Conservation (phyloP, 495 filamentous ascomycete species). For the Xylaria sp. region DNA sequence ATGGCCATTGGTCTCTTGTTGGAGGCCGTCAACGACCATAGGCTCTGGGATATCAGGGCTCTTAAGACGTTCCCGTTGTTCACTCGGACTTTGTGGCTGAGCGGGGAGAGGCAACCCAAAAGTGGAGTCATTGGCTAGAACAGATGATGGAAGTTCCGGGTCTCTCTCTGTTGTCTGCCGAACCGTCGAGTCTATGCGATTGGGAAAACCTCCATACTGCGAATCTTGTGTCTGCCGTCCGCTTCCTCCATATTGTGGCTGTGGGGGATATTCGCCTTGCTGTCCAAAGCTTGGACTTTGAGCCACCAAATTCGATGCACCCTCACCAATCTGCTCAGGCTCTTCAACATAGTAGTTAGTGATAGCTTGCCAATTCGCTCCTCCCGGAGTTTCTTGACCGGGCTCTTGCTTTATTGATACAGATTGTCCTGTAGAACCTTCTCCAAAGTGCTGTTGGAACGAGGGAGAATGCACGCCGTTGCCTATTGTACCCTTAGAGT, state of each 20-base stretch:
- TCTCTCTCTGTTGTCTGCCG: slow-evolving; percentile 40
- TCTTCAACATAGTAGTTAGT: slow-evolving; percentile 32
- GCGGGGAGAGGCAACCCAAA: slow-evolving; percentile 40
- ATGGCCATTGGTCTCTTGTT: slow-evolving; percentile 30
- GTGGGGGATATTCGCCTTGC: slow-evolving; percentile 29
- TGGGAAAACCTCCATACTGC: slow-evolving; percentile 34
- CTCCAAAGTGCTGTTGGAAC: slow-evolving; percentile 35
- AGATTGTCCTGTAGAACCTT: slow-evolving; percentile 29
- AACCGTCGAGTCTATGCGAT: slow-evolving; percentile 35
- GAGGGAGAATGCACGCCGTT: slow-evolving; percentile 30
- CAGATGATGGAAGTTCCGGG: slow-evolving; percentile 41
- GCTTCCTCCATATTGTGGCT: slow-evolving; percentile 30
- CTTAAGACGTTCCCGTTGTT: slow-evolving; percentile 41
- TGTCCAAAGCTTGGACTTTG: slow-evolving; percentile 2
- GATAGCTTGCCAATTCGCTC: slow-evolving; percentile 20
- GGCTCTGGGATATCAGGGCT: slow-evolving; percentile 44
- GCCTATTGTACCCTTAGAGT: slow-evolving; percentile 29
- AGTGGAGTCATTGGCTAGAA: slow-evolving; percentile 36
- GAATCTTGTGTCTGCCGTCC: slow-evolving; percentile 35
- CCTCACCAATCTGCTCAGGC: slow-evolving; percentile 38
- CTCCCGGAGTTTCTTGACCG: slow-evolving; percentile 21
- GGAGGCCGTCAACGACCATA: slow-evolving; percentile 38
- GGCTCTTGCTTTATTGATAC: slow-evolving; percentile 34
- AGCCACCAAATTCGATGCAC: slow-evolving; percentile 13
- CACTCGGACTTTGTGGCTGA: slow-evolving; percentile 42